Evolutionary conservation across 441 rosid genomes (phyloP).

Genomic region (Hura crepitans): DNA sequence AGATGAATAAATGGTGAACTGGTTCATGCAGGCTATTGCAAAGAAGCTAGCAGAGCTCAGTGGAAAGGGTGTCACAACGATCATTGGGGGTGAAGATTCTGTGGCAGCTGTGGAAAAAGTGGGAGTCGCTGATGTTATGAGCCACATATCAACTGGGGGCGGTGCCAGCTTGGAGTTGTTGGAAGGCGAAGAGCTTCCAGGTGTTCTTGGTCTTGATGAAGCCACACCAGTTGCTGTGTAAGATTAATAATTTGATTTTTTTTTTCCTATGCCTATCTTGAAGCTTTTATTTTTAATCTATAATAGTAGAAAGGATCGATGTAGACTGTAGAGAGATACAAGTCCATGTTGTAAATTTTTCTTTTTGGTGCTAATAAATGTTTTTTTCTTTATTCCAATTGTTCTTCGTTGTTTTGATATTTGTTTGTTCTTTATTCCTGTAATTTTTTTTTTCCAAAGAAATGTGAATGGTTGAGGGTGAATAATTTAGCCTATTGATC

Average conservation of each 20-base stretch:
- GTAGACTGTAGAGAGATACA: slow-evolving; percentile 32
- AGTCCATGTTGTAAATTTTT: slow-evolving; percentile 36
- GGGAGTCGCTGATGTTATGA: slow-evolving; percentile 83
- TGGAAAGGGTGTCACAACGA: slow-evolving; percentile 77
- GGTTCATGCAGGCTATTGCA: slow-evolving; percentile 53
- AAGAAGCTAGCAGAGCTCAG: slow-evolving; percentile 85
- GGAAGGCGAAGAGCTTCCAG: slow-evolving; percentile 86
- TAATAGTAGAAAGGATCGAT: slow-evolving; percentile 22
- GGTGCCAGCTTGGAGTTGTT: slow-evolving; percentile 94
- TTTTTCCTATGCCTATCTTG: slow-evolving; percentile 3
- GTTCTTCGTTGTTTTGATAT: neutral
- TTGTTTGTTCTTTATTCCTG: neutral
- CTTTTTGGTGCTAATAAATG: too few relatives aligned
- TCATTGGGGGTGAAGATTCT: slow-evolving; percentile 93
- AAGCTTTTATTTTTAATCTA: slow-evolving; percentile 13
- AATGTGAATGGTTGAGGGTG: neutral
- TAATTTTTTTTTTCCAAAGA: too few relatives aligned
- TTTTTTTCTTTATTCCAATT: slow-evolving; percentile 13
- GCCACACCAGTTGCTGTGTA: slow-evolving; percentile 52
- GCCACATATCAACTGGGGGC: slow-evolving; percentile 94
- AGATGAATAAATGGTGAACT: slow-evolving; percentile 10
- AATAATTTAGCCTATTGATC: too few relatives aligned
- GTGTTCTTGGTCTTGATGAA: slow-evolving; percentile 88
- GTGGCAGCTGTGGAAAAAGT: slow-evolving; percentile 90
- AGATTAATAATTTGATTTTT: slow-evolving; percentile 23